These are phyloP conservation scores for Tolypocladium tropicale DNA, from an alignment of 2,329 filamentous ascomycete species.

Conservation along the genomic window DNA sequence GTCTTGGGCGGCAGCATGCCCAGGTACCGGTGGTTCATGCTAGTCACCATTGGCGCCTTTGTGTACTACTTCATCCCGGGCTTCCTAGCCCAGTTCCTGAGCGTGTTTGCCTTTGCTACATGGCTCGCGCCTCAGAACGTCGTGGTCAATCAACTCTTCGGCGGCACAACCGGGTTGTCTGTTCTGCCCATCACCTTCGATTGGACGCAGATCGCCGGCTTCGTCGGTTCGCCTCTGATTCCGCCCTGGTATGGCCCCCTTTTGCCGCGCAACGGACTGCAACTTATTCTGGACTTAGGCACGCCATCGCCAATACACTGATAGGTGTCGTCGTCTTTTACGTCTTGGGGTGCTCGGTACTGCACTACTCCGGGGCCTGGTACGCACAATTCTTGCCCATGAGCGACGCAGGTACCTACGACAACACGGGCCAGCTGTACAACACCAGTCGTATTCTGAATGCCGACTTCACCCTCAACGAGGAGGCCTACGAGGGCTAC, in stretches of 20 bases:
- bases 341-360: constrained; percentile 43
- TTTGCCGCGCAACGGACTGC: background rate
- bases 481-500: constrained; percentile 54
- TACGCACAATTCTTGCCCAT: constrained; percentile 57
- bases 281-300: constrained; percentile 26
- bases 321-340: constrained; percentile 58
- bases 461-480: constrained; percentile 50
- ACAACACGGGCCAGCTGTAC: constrained; percentile 56
- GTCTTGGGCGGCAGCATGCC: constrained; percentile 55
- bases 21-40: constrained; percentile 53
- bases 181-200: constrained; percentile 66
- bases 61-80: constrained; percentile 61
- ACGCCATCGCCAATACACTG: constrained; percentile 63
- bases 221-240: constrained; percentile 56
- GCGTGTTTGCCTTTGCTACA: constrained; percentile 60
- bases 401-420: constrained; percentile 59
- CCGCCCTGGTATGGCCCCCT: constrained; percentile 47
- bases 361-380: constrained; percentile 59
- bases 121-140: constrained; percentile 62
- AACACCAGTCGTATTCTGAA: constrained; percentile 55
- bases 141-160: constrained; percentile 64
- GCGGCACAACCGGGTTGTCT: constrained; percentile 55
- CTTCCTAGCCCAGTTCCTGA: constrained; percentile 58
- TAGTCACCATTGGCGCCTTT: constrained; percentile 47
- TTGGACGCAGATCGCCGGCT: constrained; percentile 64